Base-by-base conservation (phyloP, 2,329 filamentous ascomycete genomes). In the Sphaerostilbella broomeana region DNA sequence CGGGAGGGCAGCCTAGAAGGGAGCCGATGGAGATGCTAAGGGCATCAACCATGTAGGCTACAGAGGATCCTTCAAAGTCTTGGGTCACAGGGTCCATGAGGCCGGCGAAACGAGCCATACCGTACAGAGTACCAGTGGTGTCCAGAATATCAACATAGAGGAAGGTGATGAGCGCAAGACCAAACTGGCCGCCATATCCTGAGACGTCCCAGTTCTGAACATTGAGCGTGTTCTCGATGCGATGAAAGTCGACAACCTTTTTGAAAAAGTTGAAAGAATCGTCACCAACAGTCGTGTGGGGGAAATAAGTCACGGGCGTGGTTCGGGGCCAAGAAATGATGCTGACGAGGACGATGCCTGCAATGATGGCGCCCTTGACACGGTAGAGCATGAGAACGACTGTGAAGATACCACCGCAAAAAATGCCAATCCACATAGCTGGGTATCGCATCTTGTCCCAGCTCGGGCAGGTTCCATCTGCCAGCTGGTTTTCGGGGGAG, bases 91-190 rank as follows among this genome's bases (percentile, higher is more conserved):
- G 82, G 50, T 94, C 84, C 55, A 94, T 81, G 40, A 84, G 77
- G 30, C 84, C 79, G 49, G 81, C 82, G 60, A 90, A 92, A 20
- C 82, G 80, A 13, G 87, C 87, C 86, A 94, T 94, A 15, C 85
- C 85, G 65, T 94, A 94, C 43, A 94, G 67, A 1, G 86, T 94
- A 51, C 86, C 87, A 0, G 87, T 94, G 49, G 79, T 81, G 60
- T 94, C 87, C 30, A 94, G 76, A 45, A 94, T 90, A 54, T 94
- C 87, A 48, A 94, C 86, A 54, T 94, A 94, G 16, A 94, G 71
- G 65, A 94, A 94, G 3, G 87, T 94, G 59, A 94, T 81, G 47
- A 94, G 78, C 1, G 87, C 87, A 35, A 92, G 70, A 19, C 82
- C 84, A 54, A 94, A 94, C 54, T 92, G 81, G 4, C 77, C 77